Percentiles rank a stretch among this genome's conserved stretches.
phyloP scores from a whole-genome alignment of 805 yeast genomes.

The Candida caryicola region DNA sequence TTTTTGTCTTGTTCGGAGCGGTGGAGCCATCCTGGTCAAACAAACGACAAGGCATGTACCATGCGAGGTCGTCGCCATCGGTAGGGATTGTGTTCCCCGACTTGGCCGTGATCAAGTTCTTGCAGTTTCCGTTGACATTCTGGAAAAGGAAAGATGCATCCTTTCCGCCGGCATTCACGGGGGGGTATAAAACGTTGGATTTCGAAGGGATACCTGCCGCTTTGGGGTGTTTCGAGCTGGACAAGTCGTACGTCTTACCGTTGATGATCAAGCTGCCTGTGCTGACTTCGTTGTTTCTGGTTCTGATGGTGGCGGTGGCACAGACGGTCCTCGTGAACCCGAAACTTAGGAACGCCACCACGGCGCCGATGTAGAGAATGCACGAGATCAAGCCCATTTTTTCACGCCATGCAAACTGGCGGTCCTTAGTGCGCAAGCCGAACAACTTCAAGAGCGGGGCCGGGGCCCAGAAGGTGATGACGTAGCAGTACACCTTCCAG shows the following conservation, averaged over 20 bases:
- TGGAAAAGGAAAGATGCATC: constrained; percentile 86
- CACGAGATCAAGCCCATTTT: constrained; percentile 81
- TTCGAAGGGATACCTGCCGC: constrained; percentile 76
- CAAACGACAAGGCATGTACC: constrained; percentile 94
- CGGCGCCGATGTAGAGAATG: constrained; percentile 68
- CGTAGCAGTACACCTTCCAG: constrained; percentile 85
- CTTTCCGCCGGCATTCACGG: constrained; percentile 80
- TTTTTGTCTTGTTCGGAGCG: constrained; percentile 57
- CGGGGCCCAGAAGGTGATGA: constrained; percentile 91
- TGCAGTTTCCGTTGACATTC: constrained; percentile 89
- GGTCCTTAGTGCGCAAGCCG: constrained; percentile 75
- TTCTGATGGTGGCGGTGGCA: constrained; percentile 39
- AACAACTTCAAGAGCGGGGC: constrained; percentile 63
- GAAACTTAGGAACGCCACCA: constrained; percentile 84
- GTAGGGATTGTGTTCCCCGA: constrained; percentile 68
- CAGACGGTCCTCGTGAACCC: constrained; percentile 90
- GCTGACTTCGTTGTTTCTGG: constrained; percentile 58
- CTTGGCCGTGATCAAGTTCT: constrained; percentile 68
- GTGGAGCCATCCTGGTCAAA: constrained; percentile 69
- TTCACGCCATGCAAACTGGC: constrained; percentile 97
- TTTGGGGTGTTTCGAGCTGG: constrained; percentile 71
- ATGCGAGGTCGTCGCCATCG: constrained; percentile 64
- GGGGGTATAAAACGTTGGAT: constrained; percentile 77
- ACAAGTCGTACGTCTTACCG: constrained; percentile 76
- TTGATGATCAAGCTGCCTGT: constrained; percentile 67